Percentiles rank a stretch among this genome's conserved stretches.
Evolutionary conservation across 352 stramenopile species (phyloP).

Genomic region (Phytophthora hybrid): DNA sequence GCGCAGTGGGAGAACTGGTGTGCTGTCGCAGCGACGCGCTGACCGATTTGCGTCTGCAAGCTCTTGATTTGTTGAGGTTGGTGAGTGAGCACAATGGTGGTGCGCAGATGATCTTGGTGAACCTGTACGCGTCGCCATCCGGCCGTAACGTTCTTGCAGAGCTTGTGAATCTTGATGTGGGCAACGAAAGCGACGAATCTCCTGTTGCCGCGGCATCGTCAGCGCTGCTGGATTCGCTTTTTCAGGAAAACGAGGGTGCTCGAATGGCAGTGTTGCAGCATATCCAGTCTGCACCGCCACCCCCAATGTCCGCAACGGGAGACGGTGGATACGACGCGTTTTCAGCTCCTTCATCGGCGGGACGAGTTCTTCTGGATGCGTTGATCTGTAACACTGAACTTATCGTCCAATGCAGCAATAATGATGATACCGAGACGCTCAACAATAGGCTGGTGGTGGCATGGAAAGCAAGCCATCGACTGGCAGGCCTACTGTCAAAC

Average conservation of each 20-base stretch:
- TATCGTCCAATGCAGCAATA: constrained; percentile 36
- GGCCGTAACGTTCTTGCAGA: constrained; percentile 62
- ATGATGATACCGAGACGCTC: constrained; percentile 25
- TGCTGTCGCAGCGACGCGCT: constrained; percentile 54
- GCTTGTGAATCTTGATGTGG: constrained; percentile 65
- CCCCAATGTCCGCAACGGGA: constrained; percentile 11
- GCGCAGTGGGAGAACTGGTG: constrained; percentile 70
- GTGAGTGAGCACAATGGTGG: constrained; percentile 63
- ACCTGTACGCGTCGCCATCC: constrained; percentile 56
- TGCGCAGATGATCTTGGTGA: constrained; percentile 79
- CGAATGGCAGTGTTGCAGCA: constrained; percentile 82
- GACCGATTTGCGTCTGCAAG: constrained; percentile 68
- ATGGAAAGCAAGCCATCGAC: constrained; percentile 79
- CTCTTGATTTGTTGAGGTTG: constrained; percentile 68
- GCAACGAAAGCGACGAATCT: constrained; percentile 61
- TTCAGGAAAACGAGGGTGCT: constrained; percentile 67
- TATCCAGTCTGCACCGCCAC: constrained; percentile 57
- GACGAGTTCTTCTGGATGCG: constrained; percentile 60
- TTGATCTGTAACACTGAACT: constrained; percentile 59
- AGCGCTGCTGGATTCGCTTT: constrained; percentile 66
- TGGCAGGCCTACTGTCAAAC: constrained; percentile 52
- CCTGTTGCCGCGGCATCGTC: constrained; percentile 66
- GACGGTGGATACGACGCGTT: constrained; percentile 24
- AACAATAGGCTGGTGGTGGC: constrained; percentile 40
- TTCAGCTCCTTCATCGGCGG: constrained; percentile 40